phyloP scores from a whole-genome alignment of 2,329 filamentous ascomycete species.

The Pestalotiopsis fici region DNA sequence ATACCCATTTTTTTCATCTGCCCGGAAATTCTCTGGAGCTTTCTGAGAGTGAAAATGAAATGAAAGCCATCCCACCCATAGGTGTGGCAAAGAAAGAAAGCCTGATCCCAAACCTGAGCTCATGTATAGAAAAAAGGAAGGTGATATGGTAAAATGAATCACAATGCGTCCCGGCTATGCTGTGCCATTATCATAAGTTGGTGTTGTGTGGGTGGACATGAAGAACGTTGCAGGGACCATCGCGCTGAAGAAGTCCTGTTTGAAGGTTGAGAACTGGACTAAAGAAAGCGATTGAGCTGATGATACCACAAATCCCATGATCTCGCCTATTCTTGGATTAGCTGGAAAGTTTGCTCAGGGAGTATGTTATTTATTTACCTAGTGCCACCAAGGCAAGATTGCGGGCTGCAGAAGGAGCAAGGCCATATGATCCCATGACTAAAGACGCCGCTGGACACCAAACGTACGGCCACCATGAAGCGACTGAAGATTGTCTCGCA shows the following conservation, averaged over 20 bases:
- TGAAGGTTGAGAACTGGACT: background rate
- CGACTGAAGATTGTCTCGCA: constrained; percentile 11
- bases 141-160: background rate
- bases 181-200: background rate
- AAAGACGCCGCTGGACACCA: constrained; percentile 31
- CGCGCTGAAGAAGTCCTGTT: background rate
- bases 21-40: background rate
- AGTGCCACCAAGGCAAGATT: constrained; percentile 28
- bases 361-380: constrained; percentile 18
- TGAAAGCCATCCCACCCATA: background rate
- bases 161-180: background rate
- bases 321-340: constrained; percentile 22
- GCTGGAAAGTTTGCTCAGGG: background rate
- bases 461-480: constrained; percentile 31
- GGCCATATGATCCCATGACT: constrained; percentile 32
- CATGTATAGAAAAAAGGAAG: background rate
- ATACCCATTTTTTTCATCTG: background rate
- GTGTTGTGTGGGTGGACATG: background rate
- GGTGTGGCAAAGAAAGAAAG: background rate
- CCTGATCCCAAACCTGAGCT: background rate
- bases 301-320: constrained; percentile 24
- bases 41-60: background rate
- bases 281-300: constrained; percentile 15
- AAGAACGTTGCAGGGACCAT: background rate
- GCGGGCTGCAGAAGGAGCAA: constrained; percentile 28